Conservation (phyloP, 345 rosid species). For the Eucalyptus curtisii region DNA sequence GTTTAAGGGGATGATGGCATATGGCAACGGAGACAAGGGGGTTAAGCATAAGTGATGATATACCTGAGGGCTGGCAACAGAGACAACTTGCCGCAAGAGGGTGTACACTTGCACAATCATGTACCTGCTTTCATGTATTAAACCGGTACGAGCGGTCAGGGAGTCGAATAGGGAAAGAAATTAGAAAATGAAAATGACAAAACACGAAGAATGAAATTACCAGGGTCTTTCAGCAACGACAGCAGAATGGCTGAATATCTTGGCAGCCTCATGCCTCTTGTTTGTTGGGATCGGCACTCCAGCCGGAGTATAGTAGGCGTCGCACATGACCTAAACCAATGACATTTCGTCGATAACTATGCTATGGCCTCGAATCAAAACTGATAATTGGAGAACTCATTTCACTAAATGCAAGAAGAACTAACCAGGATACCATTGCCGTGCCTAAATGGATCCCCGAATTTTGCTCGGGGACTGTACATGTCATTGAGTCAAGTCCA, state of each 20-base stretch:
- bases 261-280: slow-evolving; percentile 60
- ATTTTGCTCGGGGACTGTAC: too few relatives aligned
- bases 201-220: slow-evolving; percentile 1
- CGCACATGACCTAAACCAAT: slow-evolving; percentile 68
- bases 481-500: too few relatives aligned
- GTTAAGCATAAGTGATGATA: not conserved
- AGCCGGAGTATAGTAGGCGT: slow-evolving; percentile 80
- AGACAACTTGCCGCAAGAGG: too few relatives aligned
- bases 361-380: not conserved
- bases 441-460: too few relatives aligned
- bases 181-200: not conserved
- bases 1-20: not conserved
- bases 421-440: too few relatives aligned
- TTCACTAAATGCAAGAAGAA: not conserved
- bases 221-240: slow-evolving; percentile 64
- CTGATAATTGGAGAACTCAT: not conserved
- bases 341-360: not conserved
- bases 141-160: too few relatives aligned
- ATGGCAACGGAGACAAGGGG: not conserved
- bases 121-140: slow-evolving; percentile 20
- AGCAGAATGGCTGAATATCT: slow-evolving; percentile 63
- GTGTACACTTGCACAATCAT: slow-evolving; percentile 24
- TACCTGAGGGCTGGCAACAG: slow-evolving; percentile 64
- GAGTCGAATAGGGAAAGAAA: not conserved
- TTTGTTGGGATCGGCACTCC: slow-evolving; percentile 84